Evolutionary conservation across 805 yeast species (phyloP).

Genomic region (Zygosaccharomyces lentus): DNA sequence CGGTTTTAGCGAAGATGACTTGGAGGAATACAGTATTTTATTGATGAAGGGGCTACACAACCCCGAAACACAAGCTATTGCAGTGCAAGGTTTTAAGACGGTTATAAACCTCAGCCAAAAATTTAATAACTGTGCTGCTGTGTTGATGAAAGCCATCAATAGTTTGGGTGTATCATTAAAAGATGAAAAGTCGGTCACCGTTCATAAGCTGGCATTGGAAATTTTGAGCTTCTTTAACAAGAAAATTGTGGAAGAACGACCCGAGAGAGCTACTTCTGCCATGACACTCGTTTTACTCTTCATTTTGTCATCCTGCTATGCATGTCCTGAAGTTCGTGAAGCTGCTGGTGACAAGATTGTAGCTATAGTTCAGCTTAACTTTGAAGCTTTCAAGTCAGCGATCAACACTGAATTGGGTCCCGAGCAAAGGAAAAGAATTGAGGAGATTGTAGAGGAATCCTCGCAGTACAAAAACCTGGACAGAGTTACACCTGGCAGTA

Average conservation of each 20-base stretch:
- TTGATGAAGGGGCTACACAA: constrained; percentile 38
- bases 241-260: constrained; percentile 27
- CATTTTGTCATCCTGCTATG: constrained; percentile 37
- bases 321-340: constrained; percentile 22
- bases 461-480: constrained; percentile 1
- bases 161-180: constrained; percentile 36
- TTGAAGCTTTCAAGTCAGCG: constrained; percentile 47
- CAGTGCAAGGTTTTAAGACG: constrained; percentile 60
- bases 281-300: constrained; percentile 29
- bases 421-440: constrained; percentile 34
- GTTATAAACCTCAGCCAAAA: constrained; percentile 37
- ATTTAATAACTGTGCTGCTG: constrained; percentile 32
- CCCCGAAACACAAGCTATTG: constrained; percentile 38
- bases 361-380: constrained; percentile 42
- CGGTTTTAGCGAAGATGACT: constrained; percentile 36
- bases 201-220: constrained; percentile 8
- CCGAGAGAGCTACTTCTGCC: constrained; percentile 3
- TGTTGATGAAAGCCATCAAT: constrained; percentile 46
- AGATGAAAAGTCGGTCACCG: constrained; percentile 1
- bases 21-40: constrained; percentile 34
- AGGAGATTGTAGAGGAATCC: constrained; percentile 17
- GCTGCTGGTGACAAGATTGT: constrained; percentile 48
- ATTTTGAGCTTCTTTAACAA: constrained; percentile 42
- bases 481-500: not conserved
- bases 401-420: constrained; percentile 38